phyloP scores from a whole-genome alignment of 345 rosid species.

The Citrus unshiu region DNA sequence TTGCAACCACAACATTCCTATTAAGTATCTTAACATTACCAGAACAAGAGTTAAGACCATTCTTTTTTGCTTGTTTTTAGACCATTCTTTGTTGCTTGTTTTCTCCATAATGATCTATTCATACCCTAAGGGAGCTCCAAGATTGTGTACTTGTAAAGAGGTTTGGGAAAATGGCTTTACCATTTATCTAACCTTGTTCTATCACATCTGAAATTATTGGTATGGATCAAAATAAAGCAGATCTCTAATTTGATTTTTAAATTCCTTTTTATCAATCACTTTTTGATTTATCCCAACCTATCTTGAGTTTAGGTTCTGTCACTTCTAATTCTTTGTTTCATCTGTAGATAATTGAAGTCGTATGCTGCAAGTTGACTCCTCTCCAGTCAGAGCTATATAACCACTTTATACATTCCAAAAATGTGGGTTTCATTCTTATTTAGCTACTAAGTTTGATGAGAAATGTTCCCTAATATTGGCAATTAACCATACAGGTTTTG shows the following conservation, averaged over 20 bases:
- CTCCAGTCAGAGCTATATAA: slow-evolving; percentile 84
- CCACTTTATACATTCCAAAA: slow-evolving; percentile 95
- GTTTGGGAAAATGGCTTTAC: not conserved
- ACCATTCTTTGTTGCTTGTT: not conserved
- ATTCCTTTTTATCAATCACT: not conserved
- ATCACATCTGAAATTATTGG: not conserved
- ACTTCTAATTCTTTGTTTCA: slow-evolving; percentile 23
- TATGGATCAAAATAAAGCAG: not conserved
- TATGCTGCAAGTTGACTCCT: slow-evolving; percentile 94
- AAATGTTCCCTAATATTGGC: not conserved
- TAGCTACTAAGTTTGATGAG: slow-evolving; percentile 1
- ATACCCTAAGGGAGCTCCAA: not conserved
- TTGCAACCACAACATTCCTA: not conserved
- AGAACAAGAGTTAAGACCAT: too few relatives aligned
- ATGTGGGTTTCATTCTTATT: slow-evolving; percentile 46
- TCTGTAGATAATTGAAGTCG: slow-evolving; percentile 92
- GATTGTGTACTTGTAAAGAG: not conserved
- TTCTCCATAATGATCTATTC: not conserved
- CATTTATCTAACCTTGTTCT: not conserved
- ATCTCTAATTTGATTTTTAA: not conserved
- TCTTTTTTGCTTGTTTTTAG: not conserved
- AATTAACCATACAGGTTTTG: not conserved
- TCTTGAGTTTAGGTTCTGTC: not conserved
- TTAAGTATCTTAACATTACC: not conserved
- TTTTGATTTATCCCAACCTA: not conserved